A percentile compares a stretch with the other conserved stretches of the same genome.
Evolutionary conservation across 1,284 basidiomycete species (phyloP).

Genomic region (Cystobasidiaceae sp.): DNA sequence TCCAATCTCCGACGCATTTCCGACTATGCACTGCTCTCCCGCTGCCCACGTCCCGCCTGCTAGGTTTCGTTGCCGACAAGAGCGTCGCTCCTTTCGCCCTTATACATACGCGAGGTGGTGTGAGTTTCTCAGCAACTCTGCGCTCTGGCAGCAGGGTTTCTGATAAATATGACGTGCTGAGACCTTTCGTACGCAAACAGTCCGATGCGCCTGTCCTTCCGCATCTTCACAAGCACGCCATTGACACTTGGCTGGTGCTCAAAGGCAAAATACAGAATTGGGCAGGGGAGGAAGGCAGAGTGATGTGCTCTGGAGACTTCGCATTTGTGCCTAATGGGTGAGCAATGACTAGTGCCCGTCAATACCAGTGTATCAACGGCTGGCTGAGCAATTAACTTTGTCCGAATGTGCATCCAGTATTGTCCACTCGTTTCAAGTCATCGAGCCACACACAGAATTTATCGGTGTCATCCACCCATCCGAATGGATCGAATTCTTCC

Average conservation of each 20-base stretch:
- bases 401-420: background rate
- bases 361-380: background rate
- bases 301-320: conserved; percentile 16
- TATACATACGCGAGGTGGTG: conserved; percentile 10
- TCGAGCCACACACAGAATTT: conserved; percentile 21
- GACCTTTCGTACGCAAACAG: background rate
- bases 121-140: background rate
- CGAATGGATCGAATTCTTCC: conserved; percentile 20
- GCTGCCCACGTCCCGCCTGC: background rate
- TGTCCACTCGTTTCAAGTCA: conserved; percentile 12
- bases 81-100: conserved; percentile 13
- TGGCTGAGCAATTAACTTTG: background rate
- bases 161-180: background rate
- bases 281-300: conserved; percentile 13
- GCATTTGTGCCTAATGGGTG: background rate
- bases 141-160: background rate
- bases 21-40: background rate
- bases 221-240: conserved; percentile 8
- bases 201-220: conserved; percentile 13
- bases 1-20: background rate
- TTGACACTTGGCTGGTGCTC: conserved; percentile 22
- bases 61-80: conserved; percentile 18
- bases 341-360: background rate
- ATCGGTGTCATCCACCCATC: conserved; percentile 20
- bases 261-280: conserved; percentile 5